A percentile compares a stretch with the other conserved stretches of the same genome.
These are phyloP conservation scores for Calvatia gigantea DNA, from an alignment of 768 basidiomycete species.

Conservation along the genomic window DNA sequence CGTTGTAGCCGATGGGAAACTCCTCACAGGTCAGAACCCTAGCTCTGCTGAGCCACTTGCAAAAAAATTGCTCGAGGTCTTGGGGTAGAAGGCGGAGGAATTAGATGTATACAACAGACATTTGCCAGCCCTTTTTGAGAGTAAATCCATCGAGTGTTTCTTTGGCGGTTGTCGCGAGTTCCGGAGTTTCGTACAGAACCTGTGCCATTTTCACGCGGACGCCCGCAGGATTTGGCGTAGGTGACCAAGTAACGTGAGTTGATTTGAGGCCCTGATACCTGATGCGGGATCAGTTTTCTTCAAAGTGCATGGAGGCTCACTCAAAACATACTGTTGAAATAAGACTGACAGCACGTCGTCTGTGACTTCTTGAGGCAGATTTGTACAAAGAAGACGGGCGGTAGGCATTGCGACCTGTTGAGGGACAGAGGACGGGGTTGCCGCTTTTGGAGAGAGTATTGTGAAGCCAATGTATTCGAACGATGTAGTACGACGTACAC, in stretches of 20 bases:
- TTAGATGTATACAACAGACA: slow-evolving; percentile 72
- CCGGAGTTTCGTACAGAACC: slow-evolving; percentile 71
- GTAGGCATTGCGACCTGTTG: slow-evolving; percentile 52
- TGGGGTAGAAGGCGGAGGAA: slow-evolving; percentile 4
- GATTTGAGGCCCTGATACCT: slow-evolving; percentile 85
- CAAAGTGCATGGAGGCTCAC: not conserved
- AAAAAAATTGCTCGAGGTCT: slow-evolving; percentile 11
- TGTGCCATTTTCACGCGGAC: slow-evolving; percentile 77
- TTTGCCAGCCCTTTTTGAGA: slow-evolving; percentile 82
- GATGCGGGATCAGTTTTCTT: slow-evolving; percentile 11
- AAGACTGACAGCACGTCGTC: slow-evolving; percentile 82
- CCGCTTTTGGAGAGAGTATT: slow-evolving; percentile 26
- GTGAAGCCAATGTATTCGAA: slow-evolving; percentile 28
- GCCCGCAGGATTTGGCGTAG: slow-evolving; percentile 61
- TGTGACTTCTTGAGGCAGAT: slow-evolving; percentile 88
- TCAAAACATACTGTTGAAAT: slow-evolving; percentile 79
- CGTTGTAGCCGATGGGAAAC: slow-evolving; percentile 54
- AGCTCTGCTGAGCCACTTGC: slow-evolving; percentile 42
- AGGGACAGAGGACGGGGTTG: slow-evolving; percentile 37
- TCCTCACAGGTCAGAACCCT: slow-evolving; percentile 76
- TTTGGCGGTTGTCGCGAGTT: slow-evolving; percentile 74
- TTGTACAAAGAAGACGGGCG: slow-evolving; percentile 70
- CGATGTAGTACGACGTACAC: slow-evolving; percentile 40
- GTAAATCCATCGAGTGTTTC: slow-evolving; percentile 83
- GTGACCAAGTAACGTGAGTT: slow-evolving; percentile 66